phyloP scores from a whole-genome alignment of 345 rosid genomes.

The Eucalyptus fibrosa region DNA sequence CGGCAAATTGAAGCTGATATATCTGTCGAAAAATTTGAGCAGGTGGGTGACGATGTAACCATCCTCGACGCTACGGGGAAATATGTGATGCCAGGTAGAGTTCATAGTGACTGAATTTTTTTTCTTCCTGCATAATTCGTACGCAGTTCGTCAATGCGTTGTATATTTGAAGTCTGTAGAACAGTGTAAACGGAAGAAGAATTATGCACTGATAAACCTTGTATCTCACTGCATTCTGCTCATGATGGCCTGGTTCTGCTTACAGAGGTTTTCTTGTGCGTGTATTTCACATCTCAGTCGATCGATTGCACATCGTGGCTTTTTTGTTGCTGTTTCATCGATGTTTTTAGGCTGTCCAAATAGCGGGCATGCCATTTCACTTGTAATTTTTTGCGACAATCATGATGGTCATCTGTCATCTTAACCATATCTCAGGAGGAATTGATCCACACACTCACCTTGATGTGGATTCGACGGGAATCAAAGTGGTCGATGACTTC shows the following conservation, averaged over 20 bases:
- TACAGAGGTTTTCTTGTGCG: neutral
- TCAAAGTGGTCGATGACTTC: constrained; percentile 71
- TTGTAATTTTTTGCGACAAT: neutral
- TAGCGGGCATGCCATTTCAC: neutral
- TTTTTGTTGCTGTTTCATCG: neutral
- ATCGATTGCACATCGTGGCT: neutral
- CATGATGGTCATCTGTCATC: neutral
- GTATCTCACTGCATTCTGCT: neutral
- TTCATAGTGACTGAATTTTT: neutral
- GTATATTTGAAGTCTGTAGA: neutral
- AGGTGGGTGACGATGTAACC: constrained; percentile 81
- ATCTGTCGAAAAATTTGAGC: neutral
- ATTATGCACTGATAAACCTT: neutral
- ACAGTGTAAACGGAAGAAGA: neutral
- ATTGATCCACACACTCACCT: constrained; percentile 95
- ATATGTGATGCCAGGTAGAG: constrained; percentile 85
- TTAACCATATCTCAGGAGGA: constrained; percentile 41
- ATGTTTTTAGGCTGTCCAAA: neutral
- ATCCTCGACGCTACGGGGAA: constrained; percentile 85
- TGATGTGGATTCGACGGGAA: constrained; percentile 61
- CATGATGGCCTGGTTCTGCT: neutral
- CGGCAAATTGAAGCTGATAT: neutral
- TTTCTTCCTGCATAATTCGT: neutral
- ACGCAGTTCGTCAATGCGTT: neutral
- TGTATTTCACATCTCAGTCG: neutral